These are phyloP conservation scores for Diaporthe capsici DNA, from an alignment of 2,329 filamentous ascomycete genomes.

Conservation along the genomic window DNA sequence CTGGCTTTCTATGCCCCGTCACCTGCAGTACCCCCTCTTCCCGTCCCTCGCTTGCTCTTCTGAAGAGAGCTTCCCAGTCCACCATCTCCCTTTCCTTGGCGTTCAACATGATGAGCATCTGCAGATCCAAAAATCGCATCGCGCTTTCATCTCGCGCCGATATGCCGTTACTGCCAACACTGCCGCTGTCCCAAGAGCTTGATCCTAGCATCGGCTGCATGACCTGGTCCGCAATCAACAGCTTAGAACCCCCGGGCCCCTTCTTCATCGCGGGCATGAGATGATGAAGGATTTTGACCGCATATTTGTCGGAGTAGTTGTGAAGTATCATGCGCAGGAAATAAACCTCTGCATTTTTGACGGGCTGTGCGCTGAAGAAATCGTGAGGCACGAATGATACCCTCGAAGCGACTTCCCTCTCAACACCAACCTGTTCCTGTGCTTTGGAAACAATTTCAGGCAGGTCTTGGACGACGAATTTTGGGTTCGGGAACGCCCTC, in stretches of 20 bases:
- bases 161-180: neutral
- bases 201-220: neutral
- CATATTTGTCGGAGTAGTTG: conserved; percentile 45
- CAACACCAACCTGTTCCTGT: neutral
- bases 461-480: conserved; percentile 35
- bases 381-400: conserved; percentile 15
- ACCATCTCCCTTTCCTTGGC: conserved; percentile 17
- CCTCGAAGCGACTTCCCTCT: neutral
- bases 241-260: conserved; percentile 4
- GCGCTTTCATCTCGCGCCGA: neutral
- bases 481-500: conserved; percentile 13
- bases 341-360: conserved; percentile 43
- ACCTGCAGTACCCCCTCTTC: neutral
- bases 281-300: conserved; percentile 40
- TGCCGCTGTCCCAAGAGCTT: neutral
- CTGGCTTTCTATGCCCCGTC: neutral
- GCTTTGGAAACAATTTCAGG: neutral
- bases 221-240: conserved; percentile 17
- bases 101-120: conserved; percentile 14
- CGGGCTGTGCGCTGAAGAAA: conserved; percentile 30
- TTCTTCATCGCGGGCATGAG: conserved; percentile 43
- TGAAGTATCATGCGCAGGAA: conserved; percentile 43
- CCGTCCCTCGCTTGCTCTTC: conserved; percentile 3
- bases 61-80: conserved; percentile 9
- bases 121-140: conserved; percentile 16